phyloP scores from a whole-genome alignment of 1,284 basidiomycete genomes.

The Ganoderma resinaceum region DNA sequence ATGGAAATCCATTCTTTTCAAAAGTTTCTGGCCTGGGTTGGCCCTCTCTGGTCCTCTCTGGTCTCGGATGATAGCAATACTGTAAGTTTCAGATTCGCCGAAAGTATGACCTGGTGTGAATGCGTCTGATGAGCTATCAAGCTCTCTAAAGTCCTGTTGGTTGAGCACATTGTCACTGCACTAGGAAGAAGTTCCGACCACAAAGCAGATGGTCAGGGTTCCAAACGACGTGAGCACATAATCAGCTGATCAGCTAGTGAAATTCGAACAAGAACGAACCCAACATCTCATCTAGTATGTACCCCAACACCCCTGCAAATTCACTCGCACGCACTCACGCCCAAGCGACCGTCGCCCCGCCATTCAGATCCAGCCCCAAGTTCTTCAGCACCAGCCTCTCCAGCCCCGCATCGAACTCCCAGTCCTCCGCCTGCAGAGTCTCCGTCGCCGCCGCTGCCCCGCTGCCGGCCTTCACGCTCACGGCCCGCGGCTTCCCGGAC shows the following conservation, averaged over 20 bases:
- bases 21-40: not conserved
- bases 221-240: not conserved
- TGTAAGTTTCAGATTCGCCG: not conserved
- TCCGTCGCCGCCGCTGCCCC: not conserved
- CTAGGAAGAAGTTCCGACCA: not conserved
- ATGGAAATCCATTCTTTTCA: not conserved
- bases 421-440: constrained; percentile 6
- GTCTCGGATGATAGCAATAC: not conserved
- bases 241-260: too few species aligned
- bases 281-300: not conserved
- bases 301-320: not conserved
- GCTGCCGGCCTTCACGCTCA: not conserved
- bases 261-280: not conserved
- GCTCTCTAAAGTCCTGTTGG: too few species aligned
- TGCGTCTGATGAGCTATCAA: too few species aligned
- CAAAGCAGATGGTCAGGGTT: not conserved
- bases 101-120: not conserved
- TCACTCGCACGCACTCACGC: constrained; percentile 1
- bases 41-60: not conserved
- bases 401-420: constrained; percentile 32
- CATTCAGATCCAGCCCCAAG: constrained; percentile 33
- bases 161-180: too few species aligned
- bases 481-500: constrained; percentile 32
- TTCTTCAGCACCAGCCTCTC: constrained; percentile 31
- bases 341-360: constrained; percentile 15